Evolutionary conservation across 2,329 filamentous ascomycete genomes (phyloP), one percentile per base, ranked within the genome.

Genomic region (Epichloe typhina): DNA sequence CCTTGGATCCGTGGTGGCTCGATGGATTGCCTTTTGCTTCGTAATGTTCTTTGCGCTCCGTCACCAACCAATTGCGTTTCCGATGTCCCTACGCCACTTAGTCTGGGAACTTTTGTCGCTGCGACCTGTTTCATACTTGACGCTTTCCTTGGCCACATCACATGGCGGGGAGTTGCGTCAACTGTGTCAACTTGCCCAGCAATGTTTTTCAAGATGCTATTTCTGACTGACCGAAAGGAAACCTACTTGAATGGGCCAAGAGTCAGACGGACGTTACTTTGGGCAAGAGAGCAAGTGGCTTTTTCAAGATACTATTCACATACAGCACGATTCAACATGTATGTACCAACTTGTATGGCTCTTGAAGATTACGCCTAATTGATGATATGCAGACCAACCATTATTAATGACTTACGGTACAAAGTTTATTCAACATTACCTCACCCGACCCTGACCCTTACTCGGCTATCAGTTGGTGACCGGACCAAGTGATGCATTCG

Each of bases 401-500:
- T 31, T 31, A 4, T 31, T 26, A 11, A 42, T 42, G 9, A 15
- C 17, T 5, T 42, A 3, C n/a, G 9, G 19, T 13, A 17, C 31
- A 17, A 15, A 8, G 7, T 33, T 15, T 21, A 45, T 36, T 35
- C n/a, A 17, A n/a, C 46, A 49, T 21, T 41, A 31, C 15, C 11
- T 37, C 23, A 11, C n/a, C 21, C n/a, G 11, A 43, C 4, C 38
- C 23, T n/a, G 50, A 60, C 49, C 58, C 43, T 9, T 9, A 31
- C 31, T 31, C 31, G 8, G 52, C 50, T 58, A 47, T 44, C 59
- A 45, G n/a, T 58, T 54, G 12, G 52, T 49, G 26, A 53, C 58
- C 23, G 57, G 49, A 31, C 61, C 60, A 47, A 58, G 33, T 7
- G 54, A 58, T 19, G 50, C 48, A 38, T 59, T 49, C 52, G 56